These are phyloP conservation scores for Litsea cubeba DNA, from an alignment of 164 flowering plant species.

Conservation along the genomic window DNA sequence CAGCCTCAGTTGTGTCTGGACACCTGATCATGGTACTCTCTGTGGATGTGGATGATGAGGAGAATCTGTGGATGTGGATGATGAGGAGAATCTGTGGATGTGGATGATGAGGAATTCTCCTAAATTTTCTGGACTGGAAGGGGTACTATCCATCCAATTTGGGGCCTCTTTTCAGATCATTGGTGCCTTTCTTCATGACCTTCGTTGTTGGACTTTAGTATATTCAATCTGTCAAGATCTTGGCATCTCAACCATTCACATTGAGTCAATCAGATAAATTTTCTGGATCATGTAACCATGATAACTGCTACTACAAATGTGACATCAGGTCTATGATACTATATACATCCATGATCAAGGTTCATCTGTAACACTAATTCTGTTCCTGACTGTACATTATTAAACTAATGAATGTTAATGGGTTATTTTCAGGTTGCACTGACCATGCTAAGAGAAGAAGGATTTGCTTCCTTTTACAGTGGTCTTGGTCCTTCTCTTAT, in stretches of 20 bases:
- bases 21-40: background rate
- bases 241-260: background rate
- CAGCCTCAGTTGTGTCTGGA: too few relatives aligned
- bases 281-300: background rate
- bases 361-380: background rate
- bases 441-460: slow-evolving; percentile 89
- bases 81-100: too few relatives aligned
- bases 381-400: background rate
- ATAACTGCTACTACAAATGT: background rate
- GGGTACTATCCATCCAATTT: background rate
- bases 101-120: background rate
- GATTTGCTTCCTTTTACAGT: slow-evolving; percentile 75
- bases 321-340: background rate
- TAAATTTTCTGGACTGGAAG: background rate
- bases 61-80: background rate
- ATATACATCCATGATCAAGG: background rate
- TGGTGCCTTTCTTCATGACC: background rate
- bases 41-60: background rate
- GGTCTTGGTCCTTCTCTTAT: slow-evolving; percentile 98
- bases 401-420: slow-evolving; percentile 3
- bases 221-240: background rate
- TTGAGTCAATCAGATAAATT: background rate
- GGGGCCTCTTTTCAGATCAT: background rate
- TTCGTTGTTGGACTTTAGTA: background rate
- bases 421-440: slow-evolving; percentile 64